Base-by-base conservation (phyloP, 352 stramenopile genomes). In the Pythium grandisporangium region DNA sequence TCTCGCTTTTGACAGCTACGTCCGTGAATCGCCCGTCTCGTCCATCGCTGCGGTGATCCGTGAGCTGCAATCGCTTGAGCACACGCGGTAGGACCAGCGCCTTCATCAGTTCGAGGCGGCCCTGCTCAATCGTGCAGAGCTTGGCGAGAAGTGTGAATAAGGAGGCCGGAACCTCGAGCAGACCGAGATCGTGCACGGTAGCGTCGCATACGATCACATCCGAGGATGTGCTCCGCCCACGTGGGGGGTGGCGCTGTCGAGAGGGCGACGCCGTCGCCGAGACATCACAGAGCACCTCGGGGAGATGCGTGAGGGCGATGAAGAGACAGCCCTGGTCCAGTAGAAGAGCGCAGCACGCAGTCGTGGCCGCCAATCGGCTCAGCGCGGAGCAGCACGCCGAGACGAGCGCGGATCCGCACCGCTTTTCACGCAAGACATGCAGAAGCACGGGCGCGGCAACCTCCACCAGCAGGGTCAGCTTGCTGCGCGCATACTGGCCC, bases 61-160 rank as follows among this genome's bases (percentile, higher is more conserved):
- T 43, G 6, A 85, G 49, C 36, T 91, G 74, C 7, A 88, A 54
- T 1, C 77, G 73, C 41, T 85, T 84, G n/a, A 91, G 60, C 13
- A 86, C 44, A 2, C 74, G 67, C 42, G 74, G 71, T 0, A 91
- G 40, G 0, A 85, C 60, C 19, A 87, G 76, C 11, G 72, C 59
- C 35, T 62, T 58, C 59, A 85, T 73, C 19, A 91, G 47, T 1
- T 64, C 74, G 8, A 42, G 56, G 22, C 72, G 51, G 5, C 77
- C 77, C 17, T 85, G 70, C 1, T 64, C 48, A 22, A 91, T 61
- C 5, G 61, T 57, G 58, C 77, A 86, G 0, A 91, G 50, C 32
- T 76, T 80, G 3, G 51, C 67, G 4, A 91, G 24, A 2, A 91
- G 55, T 4, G 70, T 82, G 30, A 75, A 88, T 3, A 91, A 44